These are phyloP conservation scores for Teratosphaeria zuluensis DNA, from an alignment of 2,329 filamentous ascomycete species.

Conservation along the genomic window DNA sequence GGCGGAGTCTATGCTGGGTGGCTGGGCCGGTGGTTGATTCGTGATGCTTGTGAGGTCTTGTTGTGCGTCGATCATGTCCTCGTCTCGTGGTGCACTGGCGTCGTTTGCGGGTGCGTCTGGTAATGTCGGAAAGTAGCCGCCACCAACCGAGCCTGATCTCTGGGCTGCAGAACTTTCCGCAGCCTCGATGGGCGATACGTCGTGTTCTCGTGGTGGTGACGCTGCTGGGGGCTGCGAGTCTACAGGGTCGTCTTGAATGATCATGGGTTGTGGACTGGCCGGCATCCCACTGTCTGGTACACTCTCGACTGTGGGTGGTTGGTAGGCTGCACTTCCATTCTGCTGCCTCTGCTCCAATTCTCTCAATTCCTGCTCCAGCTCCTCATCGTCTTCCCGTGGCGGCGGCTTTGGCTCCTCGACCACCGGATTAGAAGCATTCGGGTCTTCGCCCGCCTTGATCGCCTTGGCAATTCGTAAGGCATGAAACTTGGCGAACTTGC, in stretches of 20 bases:
- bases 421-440: slow-evolving; percentile 80
- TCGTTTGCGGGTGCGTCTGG: slow-evolving; percentile 28
- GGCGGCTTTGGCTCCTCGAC: slow-evolving; percentile 35
- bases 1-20: not conserved
- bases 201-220: slow-evolving; percentile 14
- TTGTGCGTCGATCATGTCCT: not conserved
- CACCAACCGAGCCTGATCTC: slow-evolving; percentile 41
- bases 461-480: slow-evolving; percentile 84
- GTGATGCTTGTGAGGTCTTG: not conserved
- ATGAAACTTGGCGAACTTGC: slow-evolving; percentile 96
- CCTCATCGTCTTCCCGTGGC: slow-evolving; percentile 15
- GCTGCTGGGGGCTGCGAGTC: not conserved
- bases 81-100: not conserved
- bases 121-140: slow-evolving; percentile 49
- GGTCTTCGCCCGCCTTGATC: slow-evolving; percentile 80
- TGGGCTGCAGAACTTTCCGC: slow-evolving; percentile 18
- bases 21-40: not conserved
- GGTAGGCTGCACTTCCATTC: slow-evolving; percentile 12
- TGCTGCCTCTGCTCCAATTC: slow-evolving; percentile 11
- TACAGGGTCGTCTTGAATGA: slow-evolving; percentile 26
- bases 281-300: slow-evolving; percentile 48
- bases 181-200: slow-evolving; percentile 45
- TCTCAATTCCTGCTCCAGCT: slow-evolving; percentile 13
- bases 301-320: slow-evolving; percentile 50
- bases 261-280: slow-evolving; percentile 19